Evolutionary conservation across 2,329 filamentous ascomycete species (phyloP), one percentile per base, ranked within the genome.

Genomic region (Xylaria sp.): DNA sequence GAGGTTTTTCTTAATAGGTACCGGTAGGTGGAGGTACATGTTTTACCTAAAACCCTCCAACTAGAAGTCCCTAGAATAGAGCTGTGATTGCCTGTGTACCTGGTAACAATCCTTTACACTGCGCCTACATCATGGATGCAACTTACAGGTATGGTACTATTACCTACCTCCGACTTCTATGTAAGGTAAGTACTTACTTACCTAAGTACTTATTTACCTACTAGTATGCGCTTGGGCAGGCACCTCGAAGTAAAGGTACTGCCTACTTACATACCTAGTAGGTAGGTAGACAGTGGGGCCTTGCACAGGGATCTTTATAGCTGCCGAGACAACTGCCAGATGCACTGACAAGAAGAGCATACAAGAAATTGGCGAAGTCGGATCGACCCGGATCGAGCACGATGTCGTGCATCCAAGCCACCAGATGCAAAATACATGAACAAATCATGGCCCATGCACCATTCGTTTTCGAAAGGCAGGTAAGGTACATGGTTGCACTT

Each of bases 321-420:
- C 15, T 41, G 20, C 20, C 25, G 23, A 31, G 39, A 39, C 37
- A n/a, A 28, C 13, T 18, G 15, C 28, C 4, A 41, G 10, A 41
- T 41, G 13, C 28, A 28, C 28, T 28, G 31, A 25, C 20, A 63
- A 25, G 23, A 2, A 48, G 37, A 56, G 46, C 13, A 41, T 13
- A 51, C 48, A 50, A 44, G 15, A 65, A 23, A 39, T 52, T n/a
- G 15, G 41, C n/a, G 56, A 56, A 48, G 48, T 57, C 57, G 62
- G 46, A 50, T 50, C 46, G 34, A 51, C 41, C 65, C n/a, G 46
- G 61, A 60, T 61, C 44, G 18, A 51, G 41, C 65, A 63, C n/a
- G 9, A 61, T 65, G 61, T 61, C 20, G 61, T 65, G 56, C 66
- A 65, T 65, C 31, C 41, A 25, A 48, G 23, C 39, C 48, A 34